A percentile compares a stretch with the other conserved stretches of the same genome.
Evolutionary conservation across 148 eudicot genomes (phyloP).

Genomic region (Arctostaphylos glauca): DNA sequence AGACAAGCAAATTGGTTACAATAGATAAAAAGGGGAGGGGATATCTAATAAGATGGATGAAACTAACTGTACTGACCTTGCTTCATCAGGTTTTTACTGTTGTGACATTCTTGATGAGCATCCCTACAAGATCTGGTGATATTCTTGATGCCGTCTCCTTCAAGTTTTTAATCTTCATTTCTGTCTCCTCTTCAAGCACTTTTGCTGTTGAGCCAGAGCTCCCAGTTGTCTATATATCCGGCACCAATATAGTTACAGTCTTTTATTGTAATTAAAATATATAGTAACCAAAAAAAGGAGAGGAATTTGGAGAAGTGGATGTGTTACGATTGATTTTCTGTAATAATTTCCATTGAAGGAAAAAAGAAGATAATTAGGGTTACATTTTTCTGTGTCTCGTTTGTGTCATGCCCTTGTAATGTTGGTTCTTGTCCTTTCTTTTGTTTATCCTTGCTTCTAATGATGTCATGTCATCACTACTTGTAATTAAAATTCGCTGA

Average conservation of each 20-base stretch:
- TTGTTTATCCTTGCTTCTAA: no score
- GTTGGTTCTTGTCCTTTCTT: no score
- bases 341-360: no score
- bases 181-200: conserved; percentile 59
- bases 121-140: conserved; percentile 40
- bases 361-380: no score
- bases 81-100: conserved; percentile 25
- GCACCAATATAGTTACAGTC: neutral
- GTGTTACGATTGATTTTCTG: no score
- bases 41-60: neutral
- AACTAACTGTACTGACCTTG: neutral
- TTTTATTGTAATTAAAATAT: neutral
- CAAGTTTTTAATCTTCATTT: conserved; percentile 40
- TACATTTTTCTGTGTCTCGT: no score
- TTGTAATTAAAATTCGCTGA: no score
- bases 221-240: conserved; percentile 40
- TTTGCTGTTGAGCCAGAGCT: conserved; percentile 48
- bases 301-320: no score
- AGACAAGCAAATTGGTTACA: neutral
- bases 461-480: no score
- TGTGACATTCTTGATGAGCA: conserved; percentile 37
- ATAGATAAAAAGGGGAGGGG: neutral
- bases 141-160: conserved; percentile 37
- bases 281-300: no score
- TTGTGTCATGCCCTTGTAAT: no score